Base-by-base conservation (phyloP, 176 grass and related monocot species). In the Tuctoria greenei region DNA sequence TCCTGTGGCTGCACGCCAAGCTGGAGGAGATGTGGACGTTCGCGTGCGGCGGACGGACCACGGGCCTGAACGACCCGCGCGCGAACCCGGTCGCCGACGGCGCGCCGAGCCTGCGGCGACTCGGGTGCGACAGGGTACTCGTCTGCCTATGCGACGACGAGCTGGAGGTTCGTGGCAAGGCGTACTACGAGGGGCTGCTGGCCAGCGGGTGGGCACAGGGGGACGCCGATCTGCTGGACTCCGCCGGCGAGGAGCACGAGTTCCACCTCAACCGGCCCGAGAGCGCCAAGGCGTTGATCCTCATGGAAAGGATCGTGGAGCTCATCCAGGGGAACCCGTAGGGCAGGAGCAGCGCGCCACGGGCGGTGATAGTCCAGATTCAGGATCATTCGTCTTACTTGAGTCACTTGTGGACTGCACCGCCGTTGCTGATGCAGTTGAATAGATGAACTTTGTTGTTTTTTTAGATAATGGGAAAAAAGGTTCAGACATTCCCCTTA, bases 21-120 rank as follows among this genome's bases (percentile, higher is more conserved):
- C 55, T 88, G 15, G 81, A 73, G 74, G 80, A 88, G 81, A 4
- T 63, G 61, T 84, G 81, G 81, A 4, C 8, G 44, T 76, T 80
- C 43, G 69, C 71, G 63, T 83, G 81, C 68, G 61, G 51, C 12
- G 79, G 60, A 0, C 4, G 52, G 52, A 68, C 80, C 4, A 0
- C 51, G 4, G 80, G 74, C 6, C 12, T 7, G 18, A 75, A 64
- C 63, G 76, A 88, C 71, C 76, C 81, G 69, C 81, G 70, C 40
- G 38, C 80, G 56, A 80, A 84, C 69, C 86, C 86, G 61, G 27
- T 79, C 11, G 80, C 46, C 7, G 84, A 37, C 25, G 84, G 71
- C 45, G 84, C 84, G 45, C 71, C 78, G 6, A 76, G 71, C 78
- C 71, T 81, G 77, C 10, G 37, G 55, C 25, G 44, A 4, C 64